phyloP scores from a whole-genome alignment of 2,329 filamentous ascomycete species.

The Fusarium pseudonygamai region DNA sequence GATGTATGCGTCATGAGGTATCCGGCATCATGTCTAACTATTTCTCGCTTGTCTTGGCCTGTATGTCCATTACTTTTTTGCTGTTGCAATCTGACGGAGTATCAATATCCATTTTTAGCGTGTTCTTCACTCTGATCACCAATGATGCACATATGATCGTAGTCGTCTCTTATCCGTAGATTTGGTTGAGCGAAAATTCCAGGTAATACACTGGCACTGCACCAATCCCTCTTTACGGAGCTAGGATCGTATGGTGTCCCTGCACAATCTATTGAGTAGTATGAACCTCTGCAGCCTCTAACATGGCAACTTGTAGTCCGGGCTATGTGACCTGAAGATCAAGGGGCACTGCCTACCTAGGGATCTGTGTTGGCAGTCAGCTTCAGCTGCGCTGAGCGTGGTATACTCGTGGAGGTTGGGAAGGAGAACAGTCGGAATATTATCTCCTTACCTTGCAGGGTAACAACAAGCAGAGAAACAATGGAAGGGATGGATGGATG shows the following conservation, averaged over 20 bases:
- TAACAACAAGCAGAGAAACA: constrained; percentile 16
- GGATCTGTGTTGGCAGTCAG: neutral
- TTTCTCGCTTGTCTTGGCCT: constrained; percentile 12
- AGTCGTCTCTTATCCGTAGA: constrained; percentile 7
- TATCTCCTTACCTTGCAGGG: constrained; percentile 6
- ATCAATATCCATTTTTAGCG: neutral
- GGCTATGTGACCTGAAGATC: constrained; percentile 1
- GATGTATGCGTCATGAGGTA: constrained; percentile 42
- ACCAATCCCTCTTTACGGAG: constrained; percentile 24
- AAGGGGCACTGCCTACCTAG: neutral
- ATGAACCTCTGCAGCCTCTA: neutral
- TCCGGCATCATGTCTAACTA: constrained; percentile 7
- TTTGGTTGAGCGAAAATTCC: constrained; percentile 16
- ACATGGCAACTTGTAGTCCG: constrained; percentile 15
- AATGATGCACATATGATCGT: constrained; percentile 37
- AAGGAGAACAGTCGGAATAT: constrained; percentile 21
- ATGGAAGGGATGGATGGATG: constrained; percentile 12
- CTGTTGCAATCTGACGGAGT: constrained; percentile 8
- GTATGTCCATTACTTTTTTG: neutral
- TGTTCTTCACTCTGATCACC: constrained; percentile 7
- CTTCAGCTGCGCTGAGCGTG: neutral
- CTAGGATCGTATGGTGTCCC: constrained; percentile 28
- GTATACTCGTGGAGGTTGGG: neutral
- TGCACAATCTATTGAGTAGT: constrained; percentile 30
- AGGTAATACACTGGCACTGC: constrained; percentile 36